phyloP scores from a whole-genome alignment of 768 basidiomycete genomes.

The Clitopilus passeckerianus region DNA sequence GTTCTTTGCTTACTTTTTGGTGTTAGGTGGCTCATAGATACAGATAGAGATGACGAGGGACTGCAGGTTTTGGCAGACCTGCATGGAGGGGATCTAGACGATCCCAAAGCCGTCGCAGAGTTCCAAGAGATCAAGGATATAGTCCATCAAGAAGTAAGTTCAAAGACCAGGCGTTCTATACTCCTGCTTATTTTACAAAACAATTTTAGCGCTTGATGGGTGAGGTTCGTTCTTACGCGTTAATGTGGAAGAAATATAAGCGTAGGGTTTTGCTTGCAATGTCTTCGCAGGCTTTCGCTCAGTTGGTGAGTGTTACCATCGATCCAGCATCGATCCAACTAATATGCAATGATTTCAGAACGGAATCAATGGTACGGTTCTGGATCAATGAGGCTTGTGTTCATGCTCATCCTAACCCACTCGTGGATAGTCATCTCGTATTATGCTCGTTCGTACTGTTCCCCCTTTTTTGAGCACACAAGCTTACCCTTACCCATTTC shows the following conservation, averaged over 20 bases:
- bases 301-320: slow-evolving; percentile 56
- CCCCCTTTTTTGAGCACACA: background rate
- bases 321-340: slow-evolving; percentile 1
- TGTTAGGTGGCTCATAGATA: slow-evolving; percentile 83
- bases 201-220: slow-evolving; percentile 61
- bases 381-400: slow-evolving; percentile 3
- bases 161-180: background rate
- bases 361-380: slow-evolving; percentile 79
- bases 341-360: slow-evolving; percentile 46
- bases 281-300: slow-evolving; percentile 94
- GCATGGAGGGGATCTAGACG: slow-evolving; percentile 73
- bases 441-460: slow-evolving; percentile 70
- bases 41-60: slow-evolving; percentile 77
- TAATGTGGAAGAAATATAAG: slow-evolving; percentile 87
- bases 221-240: slow-evolving; percentile 68
- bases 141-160: slow-evolving; percentile 60
- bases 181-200: background rate
- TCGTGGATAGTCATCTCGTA: slow-evolving; percentile 77
- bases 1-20: background rate
- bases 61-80: slow-evolving; percentile 84
- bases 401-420: slow-evolving; percentile 1
- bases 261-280: slow-evolving; percentile 88
- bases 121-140: slow-evolving; percentile 86
- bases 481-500: slow-evolving; percentile 1
- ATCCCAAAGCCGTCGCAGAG: slow-evolving; percentile 71